Conservation (phyloP, 2,329 filamentous ascomycete genomes). For the Paecilomyces formosus region DNA sequence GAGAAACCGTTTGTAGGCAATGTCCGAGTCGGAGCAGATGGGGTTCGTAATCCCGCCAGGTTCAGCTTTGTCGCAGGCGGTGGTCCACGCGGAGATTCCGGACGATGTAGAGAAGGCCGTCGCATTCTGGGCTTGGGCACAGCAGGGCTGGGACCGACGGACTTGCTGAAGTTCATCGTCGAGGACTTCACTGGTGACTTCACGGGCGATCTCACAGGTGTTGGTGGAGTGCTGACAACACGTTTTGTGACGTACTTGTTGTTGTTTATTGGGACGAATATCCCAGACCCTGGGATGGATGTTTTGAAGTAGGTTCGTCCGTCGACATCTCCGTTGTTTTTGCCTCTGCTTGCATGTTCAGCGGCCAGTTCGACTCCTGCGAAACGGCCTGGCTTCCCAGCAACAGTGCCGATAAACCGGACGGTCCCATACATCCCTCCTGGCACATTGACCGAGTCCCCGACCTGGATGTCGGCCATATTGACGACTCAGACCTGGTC, state of each 20-base stretch:
- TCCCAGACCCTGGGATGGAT: slow-evolving; percentile 69
- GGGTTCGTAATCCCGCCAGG: slow-evolving; percentile 46
- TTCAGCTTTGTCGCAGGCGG: slow-evolving; percentile 50
- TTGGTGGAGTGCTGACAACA: slow-evolving; percentile 60
- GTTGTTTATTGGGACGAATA: slow-evolving; percentile 84
- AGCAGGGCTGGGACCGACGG: slow-evolving; percentile 61
- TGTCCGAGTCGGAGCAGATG: slow-evolving; percentile 41
- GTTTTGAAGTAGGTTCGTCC: slow-evolving; percentile 79
- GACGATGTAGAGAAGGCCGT: slow-evolving; percentile 72
- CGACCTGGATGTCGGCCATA: slow-evolving; percentile 57
- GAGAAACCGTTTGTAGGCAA: slow-evolving; percentile 37
- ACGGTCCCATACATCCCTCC: slow-evolving; percentile 87
- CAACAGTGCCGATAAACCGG: slow-evolving; percentile 79
- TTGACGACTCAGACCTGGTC: slow-evolving; percentile 2
- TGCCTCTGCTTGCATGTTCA: slow-evolving; percentile 75
- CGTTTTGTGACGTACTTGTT: slow-evolving; percentile 57
- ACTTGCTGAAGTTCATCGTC: slow-evolving; percentile 76
- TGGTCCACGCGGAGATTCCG: slow-evolving; percentile 70
- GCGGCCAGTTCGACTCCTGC: slow-evolving; percentile 81
- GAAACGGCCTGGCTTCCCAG: slow-evolving; percentile 85
- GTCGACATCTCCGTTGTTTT: slow-evolving; percentile 94
- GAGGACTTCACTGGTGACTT: not conserved
- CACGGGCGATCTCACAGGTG: slow-evolving; percentile 56
- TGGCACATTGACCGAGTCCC: slow-evolving; percentile 83
- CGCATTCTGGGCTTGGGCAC: slow-evolving; percentile 57